These are phyloP conservation scores for Scutellaria galericulata DNA, from an alignment of 257 asterid genomes.

Conservation along the genomic window DNA sequence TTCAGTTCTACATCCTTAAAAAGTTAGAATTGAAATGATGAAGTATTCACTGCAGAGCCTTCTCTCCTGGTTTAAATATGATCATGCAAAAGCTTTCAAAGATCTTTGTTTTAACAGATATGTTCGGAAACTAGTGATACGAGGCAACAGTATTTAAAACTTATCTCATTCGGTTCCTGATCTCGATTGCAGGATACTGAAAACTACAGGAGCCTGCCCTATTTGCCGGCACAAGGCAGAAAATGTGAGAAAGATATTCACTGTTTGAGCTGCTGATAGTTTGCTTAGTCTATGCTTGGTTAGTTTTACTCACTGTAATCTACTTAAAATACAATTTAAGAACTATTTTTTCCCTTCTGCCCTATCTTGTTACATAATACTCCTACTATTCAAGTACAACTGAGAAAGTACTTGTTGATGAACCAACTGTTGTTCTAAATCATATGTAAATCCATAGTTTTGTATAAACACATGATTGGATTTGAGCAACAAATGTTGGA, in stretches of 20 bases:
- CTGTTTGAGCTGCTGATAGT: constrained; percentile 56
- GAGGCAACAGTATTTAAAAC: not conserved
- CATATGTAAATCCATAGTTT: not conserved
- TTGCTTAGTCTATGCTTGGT: constrained; percentile 14
- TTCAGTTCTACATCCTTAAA: not conserved
- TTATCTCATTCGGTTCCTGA: constrained; percentile 15
- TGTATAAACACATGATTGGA: not conserved
- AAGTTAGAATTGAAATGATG: not conserved
- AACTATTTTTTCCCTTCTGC: not conserved
- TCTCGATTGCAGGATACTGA: constrained; percentile 63
- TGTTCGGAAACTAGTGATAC: not conserved
- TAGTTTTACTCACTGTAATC: constrained; percentile 1
- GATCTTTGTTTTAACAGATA: not conserved
- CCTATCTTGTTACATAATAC: not conserved
- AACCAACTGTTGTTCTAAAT: constrained; percentile 12
- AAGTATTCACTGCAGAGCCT: not conserved
- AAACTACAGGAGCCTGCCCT: constrained; percentile 74
- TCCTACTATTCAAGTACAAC: not conserved
- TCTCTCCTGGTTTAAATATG: not conserved
- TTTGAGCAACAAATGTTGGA: not conserved
- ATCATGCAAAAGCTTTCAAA: no score
- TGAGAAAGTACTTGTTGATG: constrained; percentile 28
- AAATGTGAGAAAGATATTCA: constrained; percentile 76
- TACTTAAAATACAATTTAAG: not conserved
- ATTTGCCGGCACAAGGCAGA: constrained; percentile 73